Evolutionary conservation across 1,284 basidiomycete genomes (phyloP).

Genomic region (Papiliotrema nemorosa): DNA sequence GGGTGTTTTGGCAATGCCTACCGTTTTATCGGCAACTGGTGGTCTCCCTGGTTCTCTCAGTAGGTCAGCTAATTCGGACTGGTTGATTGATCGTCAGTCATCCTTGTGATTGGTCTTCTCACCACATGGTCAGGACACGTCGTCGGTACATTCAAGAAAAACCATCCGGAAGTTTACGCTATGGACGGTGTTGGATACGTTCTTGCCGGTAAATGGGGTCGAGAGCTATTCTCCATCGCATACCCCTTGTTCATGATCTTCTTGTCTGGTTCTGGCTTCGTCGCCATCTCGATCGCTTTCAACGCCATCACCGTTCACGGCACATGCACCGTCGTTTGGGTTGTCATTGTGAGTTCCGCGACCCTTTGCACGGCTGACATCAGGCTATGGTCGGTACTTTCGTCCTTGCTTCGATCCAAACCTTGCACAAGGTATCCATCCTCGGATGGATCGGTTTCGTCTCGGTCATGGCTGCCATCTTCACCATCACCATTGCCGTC

Average conservation of each 20-base stretch:
- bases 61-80: background rate
- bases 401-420: slow-evolving; percentile 41
- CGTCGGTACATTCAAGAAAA: slow-evolving; percentile 40
- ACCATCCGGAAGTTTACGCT: slow-evolving; percentile 34
- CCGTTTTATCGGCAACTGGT: slow-evolving; percentile 23
- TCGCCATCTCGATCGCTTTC: slow-evolving; percentile 46
- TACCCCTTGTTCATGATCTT: slow-evolving; percentile 20
- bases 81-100: slow-evolving; percentile 9
- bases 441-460: slow-evolving; percentile 42
- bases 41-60: slow-evolving; percentile 27
- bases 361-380: too few relatives aligned
- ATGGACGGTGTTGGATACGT: slow-evolving; percentile 31
- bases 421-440: slow-evolving; percentile 44
- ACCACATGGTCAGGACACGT: slow-evolving; percentile 30
- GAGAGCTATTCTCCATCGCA: slow-evolving; percentile 30
- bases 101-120: slow-evolving; percentile 20
- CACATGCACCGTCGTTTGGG: slow-evolving; percentile 45
- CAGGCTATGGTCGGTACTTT: slow-evolving; percentile 29
- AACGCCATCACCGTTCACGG: slow-evolving; percentile 47
- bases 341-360: slow-evolving; percentile 21
- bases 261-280: slow-evolving; percentile 30
- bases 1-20: slow-evolving; percentile 34
- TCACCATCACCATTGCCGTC: slow-evolving; percentile 48
- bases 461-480: slow-evolving; percentile 38
- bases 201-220: slow-evolving; percentile 28